A percentile compares a stretch with the other conserved stretches of the same genome.
These are phyloP conservation scores for Penicillium sp. DNA, from an alignment of 2,329 filamentous ascomycete species.

Conservation along the genomic window DNA sequence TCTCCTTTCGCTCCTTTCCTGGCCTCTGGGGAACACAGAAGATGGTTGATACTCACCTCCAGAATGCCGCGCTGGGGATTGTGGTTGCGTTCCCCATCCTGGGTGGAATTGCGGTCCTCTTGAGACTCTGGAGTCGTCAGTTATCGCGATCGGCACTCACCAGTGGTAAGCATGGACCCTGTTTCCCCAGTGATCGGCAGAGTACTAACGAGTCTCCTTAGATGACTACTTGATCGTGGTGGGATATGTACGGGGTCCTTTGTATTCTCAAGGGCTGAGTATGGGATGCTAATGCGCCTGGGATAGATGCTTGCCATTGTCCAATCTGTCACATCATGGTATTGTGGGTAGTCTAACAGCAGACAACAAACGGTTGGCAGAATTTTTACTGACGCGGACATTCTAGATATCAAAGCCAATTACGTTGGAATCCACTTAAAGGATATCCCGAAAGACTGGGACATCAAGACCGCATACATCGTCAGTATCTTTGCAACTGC, in stretches of 20 bases:
- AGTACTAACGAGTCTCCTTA: constrained; percentile 9
- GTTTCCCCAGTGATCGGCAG: constrained; percentile 6
- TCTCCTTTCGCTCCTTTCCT: neutral
- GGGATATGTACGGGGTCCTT: constrained; percentile 23
- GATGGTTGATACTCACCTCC: constrained; percentile 27
- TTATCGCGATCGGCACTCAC: constrained; percentile 25
- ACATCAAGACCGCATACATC: constrained; percentile 18
- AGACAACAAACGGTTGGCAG: neutral
- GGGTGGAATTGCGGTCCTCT: constrained; percentile 25
- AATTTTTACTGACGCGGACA: neutral
- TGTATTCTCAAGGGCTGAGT: neutral
- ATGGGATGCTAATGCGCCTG: neutral
- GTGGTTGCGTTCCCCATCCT: constrained; percentile 28
- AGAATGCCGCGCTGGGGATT: constrained; percentile 27
- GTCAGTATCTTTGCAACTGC: constrained; percentile 12
- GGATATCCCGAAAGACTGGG: constrained; percentile 24
- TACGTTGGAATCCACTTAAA: constrained; percentile 29
- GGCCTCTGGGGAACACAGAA: neutral
- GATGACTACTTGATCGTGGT: constrained; percentile 28
- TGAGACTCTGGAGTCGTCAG: constrained; percentile 31
- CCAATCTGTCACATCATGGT: constrained; percentile 29
- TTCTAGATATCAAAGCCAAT: constrained; percentile 28
- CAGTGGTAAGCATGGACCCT: constrained; percentile 18
- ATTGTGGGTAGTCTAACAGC: constrained; percentile 21
- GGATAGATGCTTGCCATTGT: constrained; percentile 23